Evolutionary conservation across 345 rosid species (phyloP), one percentile per base, ranked within the genome.

Genomic region (Lumnitzera littorea): DNA sequence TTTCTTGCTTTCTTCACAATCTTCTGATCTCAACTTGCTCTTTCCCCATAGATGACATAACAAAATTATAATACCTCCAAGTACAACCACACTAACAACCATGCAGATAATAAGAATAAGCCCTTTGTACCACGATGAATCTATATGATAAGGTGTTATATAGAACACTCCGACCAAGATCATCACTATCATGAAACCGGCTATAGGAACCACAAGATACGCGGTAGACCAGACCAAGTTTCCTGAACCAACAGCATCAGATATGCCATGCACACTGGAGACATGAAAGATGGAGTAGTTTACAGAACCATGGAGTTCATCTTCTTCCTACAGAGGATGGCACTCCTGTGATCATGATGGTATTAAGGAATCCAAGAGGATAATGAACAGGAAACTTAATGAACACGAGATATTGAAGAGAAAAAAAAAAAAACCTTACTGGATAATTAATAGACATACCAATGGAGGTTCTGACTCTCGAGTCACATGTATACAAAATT

Each of bases 61-160:
- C 17, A 62, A 82, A 62, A 89, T 51, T 60, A 87, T 88, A 13
- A 69, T 46, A 48, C 96, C 96, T 51, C 98, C 96, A 57, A 89
- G 87, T 24, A 76, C 53, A 16, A 83, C 14, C 62, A 80, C 80
- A 61, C 96, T 72, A 31, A 70, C 82, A 46, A 77, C 79, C 96
- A 87, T 87, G 77, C 91, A 84, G 8, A 56, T 73, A 17, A 84
- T 8, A 50, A 85, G 79, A 24, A 89, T 75, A 59, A 92, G 78
- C 55, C 96, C 96, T 53, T 77, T 84, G 80, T 80, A 85, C 98
- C 96, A 92, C 96, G 96, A 92, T 2, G 79, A n/a, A 16, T 67
- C 43, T 65, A 89, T 59, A 50, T 65, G 62, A 50, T 52, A 78
- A n/a, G 76, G 89, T 31, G 85, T 81, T 31, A 89, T 62, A 70